phyloP scores from a whole-genome alignment of 768 basidiomycete species.

The Pulveroboletus sp. region DNA sequence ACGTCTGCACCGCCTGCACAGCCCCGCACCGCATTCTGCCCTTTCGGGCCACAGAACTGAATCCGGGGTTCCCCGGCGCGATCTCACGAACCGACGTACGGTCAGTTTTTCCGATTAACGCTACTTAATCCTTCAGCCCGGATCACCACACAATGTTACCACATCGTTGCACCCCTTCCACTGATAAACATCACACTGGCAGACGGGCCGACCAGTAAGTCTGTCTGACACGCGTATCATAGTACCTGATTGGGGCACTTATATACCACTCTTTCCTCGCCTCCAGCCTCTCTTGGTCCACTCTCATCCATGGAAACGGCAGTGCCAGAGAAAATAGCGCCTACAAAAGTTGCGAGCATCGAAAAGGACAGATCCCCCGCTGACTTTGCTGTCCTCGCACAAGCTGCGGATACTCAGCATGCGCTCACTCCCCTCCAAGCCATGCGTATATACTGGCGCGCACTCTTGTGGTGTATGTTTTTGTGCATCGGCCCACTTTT shows the following conservation, averaged over 20 bases:
- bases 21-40: too few relatives aligned
- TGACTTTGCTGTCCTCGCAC: constrained; percentile 21
- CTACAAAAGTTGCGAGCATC: not conserved
- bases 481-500: constrained; percentile 22
- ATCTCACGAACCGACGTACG: too few relatives aligned
- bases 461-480: constrained; percentile 23
- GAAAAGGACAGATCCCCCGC: constrained; percentile 3
- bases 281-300: not conserved
- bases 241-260: not conserved
- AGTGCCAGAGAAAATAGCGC: constrained; percentile 8
- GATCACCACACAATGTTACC: too few relatives aligned
- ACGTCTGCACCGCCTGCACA: too few relatives aligned
- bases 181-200: too few relatives aligned
- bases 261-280: not conserved
- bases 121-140: too few relatives aligned
- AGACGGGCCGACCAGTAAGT: too few relatives aligned
- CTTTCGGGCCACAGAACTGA: too few relatives aligned
- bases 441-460: constrained; percentile 24
- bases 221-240: too few relatives aligned
- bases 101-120: too few relatives aligned
- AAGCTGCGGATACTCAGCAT: constrained; percentile 21
- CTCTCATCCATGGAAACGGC: constrained; percentile 6
- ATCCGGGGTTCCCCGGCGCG: too few relatives aligned
- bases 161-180: too few relatives aligned
- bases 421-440: constrained; percentile 19